phyloP scores from a whole-genome alignment of 352 stramenopile genomes.

The Phytopythium vexans region DNA sequence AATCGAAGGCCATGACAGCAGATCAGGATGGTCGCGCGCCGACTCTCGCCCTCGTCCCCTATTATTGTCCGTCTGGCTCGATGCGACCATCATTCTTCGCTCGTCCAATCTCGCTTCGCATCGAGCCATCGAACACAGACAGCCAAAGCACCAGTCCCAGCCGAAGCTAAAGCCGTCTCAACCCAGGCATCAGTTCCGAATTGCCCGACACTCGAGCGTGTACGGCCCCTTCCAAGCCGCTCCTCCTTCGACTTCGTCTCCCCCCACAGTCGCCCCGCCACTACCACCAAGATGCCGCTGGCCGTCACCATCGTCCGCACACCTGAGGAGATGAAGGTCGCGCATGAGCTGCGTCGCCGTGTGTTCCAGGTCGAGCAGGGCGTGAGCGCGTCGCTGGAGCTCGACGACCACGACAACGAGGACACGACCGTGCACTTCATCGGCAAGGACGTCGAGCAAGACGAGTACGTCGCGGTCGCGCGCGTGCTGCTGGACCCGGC shows the following conservation, averaged over 20 bases:
- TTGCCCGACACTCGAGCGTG: not conserved
- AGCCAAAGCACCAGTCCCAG: too few species aligned
- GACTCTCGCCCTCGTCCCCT: too few species aligned
- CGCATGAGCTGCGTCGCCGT: constrained; percentile 22
- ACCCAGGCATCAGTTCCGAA: not conserved
- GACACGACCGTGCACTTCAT: constrained; percentile 57
- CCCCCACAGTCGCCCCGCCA: not conserved
- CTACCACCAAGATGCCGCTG: constrained; percentile 12
- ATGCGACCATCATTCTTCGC: not conserved
- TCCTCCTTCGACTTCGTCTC: not conserved
- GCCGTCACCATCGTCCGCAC: constrained; percentile 26
- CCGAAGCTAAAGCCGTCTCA: not conserved
- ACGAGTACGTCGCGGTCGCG: constrained; percentile 59
- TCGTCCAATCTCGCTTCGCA: not conserved
- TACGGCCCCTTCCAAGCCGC: not conserved
- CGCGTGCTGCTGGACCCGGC: constrained; percentile 30
- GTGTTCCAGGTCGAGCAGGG: constrained; percentile 41
- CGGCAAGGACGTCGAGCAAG: constrained; percentile 49
- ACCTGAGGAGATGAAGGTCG: constrained; percentile 22
- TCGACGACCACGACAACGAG: constrained; percentile 41
- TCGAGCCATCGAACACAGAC: not conserved
- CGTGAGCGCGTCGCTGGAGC: constrained; percentile 17
- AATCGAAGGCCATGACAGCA: too few species aligned
- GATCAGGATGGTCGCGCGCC: too few species aligned
- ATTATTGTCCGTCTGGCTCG: too few species aligned